Conservation (phyloP, 345 rosid species). For the Rhodamnia argentea region DNA sequence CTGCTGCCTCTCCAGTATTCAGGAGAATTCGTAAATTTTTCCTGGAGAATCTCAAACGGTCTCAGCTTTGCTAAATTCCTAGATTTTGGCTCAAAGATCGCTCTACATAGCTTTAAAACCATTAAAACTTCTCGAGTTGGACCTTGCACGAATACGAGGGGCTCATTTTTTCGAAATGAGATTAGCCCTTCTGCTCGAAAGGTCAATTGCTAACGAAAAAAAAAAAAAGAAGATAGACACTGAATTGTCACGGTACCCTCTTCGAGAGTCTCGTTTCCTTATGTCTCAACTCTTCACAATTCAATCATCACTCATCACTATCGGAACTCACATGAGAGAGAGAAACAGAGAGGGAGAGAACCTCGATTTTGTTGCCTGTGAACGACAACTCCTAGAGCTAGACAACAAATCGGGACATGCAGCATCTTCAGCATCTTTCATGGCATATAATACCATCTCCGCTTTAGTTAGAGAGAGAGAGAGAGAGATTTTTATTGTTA, state of each 20-base stretch:
- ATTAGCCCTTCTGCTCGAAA: not conserved
- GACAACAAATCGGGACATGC: not conserved
- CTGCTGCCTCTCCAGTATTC: fast-evolving
- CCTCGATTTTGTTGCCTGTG: not conserved
- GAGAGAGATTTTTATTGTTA: too few species aligned
- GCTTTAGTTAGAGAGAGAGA: too few species aligned
- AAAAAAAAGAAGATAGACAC: not conserved
- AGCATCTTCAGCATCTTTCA: too few species aligned
- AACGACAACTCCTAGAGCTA: not conserved
- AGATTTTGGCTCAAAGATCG: not conserved
- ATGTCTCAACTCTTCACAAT: not conserved
- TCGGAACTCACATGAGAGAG: too few species aligned
- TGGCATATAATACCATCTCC: too few species aligned
- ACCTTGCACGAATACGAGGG: not conserved
- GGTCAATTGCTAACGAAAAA: not conserved
- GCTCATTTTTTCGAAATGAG: not conserved
- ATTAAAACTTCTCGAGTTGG: too few species aligned
- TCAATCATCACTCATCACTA: not conserved
- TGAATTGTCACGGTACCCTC: not conserved
- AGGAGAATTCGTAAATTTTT: not conserved
- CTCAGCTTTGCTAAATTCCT: not conserved
- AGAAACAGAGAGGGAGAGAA: not conserved
- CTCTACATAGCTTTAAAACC: not conserved
- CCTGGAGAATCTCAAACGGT: not conserved
- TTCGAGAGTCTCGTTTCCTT: not conserved